These are phyloP conservation scores for Phaeotremella fagi DNA, from an alignment of 768 basidiomycete genomes.

Conservation along the genomic window DNA sequence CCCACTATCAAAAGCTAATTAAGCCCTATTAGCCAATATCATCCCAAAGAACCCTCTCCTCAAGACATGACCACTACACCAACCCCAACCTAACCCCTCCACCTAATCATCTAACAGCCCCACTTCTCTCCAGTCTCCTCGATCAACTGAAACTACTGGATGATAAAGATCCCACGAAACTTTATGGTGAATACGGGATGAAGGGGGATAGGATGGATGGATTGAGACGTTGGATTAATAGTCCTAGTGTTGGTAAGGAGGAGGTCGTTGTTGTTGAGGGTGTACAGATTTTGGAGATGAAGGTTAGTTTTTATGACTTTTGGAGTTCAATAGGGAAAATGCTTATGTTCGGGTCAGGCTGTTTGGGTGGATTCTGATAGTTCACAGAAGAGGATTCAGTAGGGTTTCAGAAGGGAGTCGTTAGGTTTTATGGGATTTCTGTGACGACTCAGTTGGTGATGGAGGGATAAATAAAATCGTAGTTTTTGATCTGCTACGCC, in stretches of 20 bases:
- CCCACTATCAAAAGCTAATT: not conserved
- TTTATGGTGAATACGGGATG: constrained; percentile 40
- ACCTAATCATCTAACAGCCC: constrained; percentile 32
- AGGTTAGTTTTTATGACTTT: constrained; percentile 11
- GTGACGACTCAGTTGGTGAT: no score
- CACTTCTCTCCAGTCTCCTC: constrained; percentile 35
- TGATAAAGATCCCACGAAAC: constrained; percentile 8
- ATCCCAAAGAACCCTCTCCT: constrained; percentile 40
- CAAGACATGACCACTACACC: constrained; percentile 19
- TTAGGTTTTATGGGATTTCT: no score
- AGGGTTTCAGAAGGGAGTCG: not conserved
- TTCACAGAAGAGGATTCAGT: no score
- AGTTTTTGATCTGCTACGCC: no score
- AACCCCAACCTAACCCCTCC: constrained; percentile 19
- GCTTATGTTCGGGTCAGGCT: not conserved
- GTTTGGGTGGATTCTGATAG: constrained; percentile 4
- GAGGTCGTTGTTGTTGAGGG: constrained; percentile 36
- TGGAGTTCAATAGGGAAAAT: not conserved
- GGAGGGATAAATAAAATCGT: no score
- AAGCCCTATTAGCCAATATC: constrained; percentile 29
- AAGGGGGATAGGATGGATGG: constrained; percentile 22
- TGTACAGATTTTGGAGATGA: constrained; percentile 40
- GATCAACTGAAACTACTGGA: constrained; percentile 37
- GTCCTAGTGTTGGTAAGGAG: constrained; percentile 38
- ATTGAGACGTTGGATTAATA: constrained; percentile 42